phyloP scores from a whole-genome alignment of 2,329 filamentous ascomycete species.

The Colletotrichum filicis region DNA sequence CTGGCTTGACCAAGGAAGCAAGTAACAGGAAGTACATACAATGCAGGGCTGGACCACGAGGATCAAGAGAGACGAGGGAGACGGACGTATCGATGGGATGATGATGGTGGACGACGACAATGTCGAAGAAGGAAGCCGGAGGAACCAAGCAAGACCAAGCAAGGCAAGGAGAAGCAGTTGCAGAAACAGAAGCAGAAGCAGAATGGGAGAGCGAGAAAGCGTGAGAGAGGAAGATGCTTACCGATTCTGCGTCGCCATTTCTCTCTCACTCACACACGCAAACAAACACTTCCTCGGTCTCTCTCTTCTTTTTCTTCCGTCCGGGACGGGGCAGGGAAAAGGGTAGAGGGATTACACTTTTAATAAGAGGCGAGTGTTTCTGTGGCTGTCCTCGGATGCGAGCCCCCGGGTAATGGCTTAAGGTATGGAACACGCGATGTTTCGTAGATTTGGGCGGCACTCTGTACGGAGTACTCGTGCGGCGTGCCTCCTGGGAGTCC shows the following conservation, averaged over 20 bases:
- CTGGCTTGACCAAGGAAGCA: not conserved
- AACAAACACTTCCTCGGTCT: not conserved
- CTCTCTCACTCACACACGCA: slow-evolving; percentile 31
- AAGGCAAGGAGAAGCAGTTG: not conserved
- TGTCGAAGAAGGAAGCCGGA: not conserved
- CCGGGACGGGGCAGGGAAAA: not conserved
- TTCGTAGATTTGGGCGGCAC: slow-evolving; percentile 31
- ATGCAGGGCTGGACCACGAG: not conserved
- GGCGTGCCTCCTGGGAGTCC: slow-evolving; percentile 18
- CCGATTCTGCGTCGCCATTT: slow-evolving; percentile 49
- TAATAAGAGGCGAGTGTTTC: slow-evolving; percentile 27
- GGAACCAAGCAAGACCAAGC: not conserved
- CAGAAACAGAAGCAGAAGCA: not conserved
- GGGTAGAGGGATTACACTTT: slow-evolving; percentile 27
- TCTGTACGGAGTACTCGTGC: slow-evolving; percentile 3
- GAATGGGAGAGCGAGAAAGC: not conserved
- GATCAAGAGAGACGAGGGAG: not conserved
- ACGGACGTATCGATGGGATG: not conserved
- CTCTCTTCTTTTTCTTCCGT: slow-evolving; percentile 18
- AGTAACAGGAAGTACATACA: not conserved
- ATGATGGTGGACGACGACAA: not conserved
- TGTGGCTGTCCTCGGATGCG: slow-evolving; percentile 31
- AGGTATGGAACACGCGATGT: slow-evolving; percentile 36
- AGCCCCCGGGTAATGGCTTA: slow-evolving; percentile 26
- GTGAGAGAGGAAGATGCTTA: slow-evolving; percentile 38